Evolutionary conservation across 2,329 filamentous ascomycete species (phyloP).

Genomic region (Aspergillus ochraceus): DNA sequence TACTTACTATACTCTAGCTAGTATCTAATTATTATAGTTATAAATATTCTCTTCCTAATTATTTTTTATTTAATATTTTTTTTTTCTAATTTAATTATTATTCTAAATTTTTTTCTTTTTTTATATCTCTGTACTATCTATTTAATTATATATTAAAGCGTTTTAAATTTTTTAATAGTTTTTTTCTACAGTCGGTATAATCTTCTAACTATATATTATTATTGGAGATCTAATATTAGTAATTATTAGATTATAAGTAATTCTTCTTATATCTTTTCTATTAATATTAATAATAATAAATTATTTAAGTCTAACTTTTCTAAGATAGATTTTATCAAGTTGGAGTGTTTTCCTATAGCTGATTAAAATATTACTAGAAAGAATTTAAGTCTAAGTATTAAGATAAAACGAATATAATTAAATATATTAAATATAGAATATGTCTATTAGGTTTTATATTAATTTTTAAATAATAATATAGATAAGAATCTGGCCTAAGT

Average conservation of each 20-base stretch:
- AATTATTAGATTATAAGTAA: neutral
- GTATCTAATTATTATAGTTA: too few species aligned
- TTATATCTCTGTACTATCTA: too few species aligned
- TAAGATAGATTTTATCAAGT: neutral
- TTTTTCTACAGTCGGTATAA: too few species aligned
- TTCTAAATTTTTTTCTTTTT: neutral
- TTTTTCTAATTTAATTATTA: too few species aligned
- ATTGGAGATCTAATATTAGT: too few species aligned
- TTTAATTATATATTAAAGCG: too few species aligned
- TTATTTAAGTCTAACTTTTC: neutral
- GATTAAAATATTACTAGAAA: neutral
- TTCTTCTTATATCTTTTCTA: neutral
- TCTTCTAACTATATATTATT: too few species aligned
- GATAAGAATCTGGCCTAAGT: constrained; percentile 23
- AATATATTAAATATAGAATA: constrained; percentile 7
- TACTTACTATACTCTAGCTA: too few species aligned
- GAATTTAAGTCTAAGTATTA: neutral
- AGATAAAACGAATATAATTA: neutral
- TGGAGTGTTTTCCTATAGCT: neutral
- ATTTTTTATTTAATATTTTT: too few species aligned
- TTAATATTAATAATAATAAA: neutral
- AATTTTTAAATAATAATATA: constrained; percentile 21
- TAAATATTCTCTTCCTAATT: too few species aligned
- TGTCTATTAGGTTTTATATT: constrained; percentile 10
- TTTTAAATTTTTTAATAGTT: too few species aligned